These are phyloP conservation scores for Salmacisia buchloeana DNA, from an alignment of 1,284 basidiomycete genomes.

Conservation along the genomic window DNA sequence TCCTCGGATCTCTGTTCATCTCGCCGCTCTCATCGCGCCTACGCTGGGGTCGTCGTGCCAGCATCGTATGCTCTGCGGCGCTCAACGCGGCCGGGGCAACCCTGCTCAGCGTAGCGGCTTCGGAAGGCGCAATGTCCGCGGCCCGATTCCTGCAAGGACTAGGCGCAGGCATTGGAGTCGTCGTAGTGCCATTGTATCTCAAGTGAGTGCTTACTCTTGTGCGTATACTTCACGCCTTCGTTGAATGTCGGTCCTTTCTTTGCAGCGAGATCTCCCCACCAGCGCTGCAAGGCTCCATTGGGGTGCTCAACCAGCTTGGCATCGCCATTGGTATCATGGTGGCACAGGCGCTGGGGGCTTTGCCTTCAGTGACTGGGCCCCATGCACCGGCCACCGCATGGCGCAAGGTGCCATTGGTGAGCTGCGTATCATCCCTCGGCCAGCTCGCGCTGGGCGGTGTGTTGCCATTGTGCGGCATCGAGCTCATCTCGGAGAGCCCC, in stretches of 20 bases:
- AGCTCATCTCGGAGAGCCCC: constrained; percentile 29
- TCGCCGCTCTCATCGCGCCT: constrained; percentile 55
- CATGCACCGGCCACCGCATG: constrained; percentile 36
- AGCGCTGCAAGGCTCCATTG: constrained; percentile 65
- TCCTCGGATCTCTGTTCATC: constrained; percentile 69
- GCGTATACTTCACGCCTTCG: background rate
- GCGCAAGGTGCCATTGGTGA: constrained; percentile 50
- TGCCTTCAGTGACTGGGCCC: constrained; percentile 22
- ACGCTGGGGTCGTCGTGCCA: constrained; percentile 60
- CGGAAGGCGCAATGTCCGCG: background rate
- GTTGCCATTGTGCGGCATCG: constrained; percentile 28
- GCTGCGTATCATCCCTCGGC: constrained; percentile 36
- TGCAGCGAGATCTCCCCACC: constrained; percentile 72
- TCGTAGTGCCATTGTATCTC: constrained; percentile 73
- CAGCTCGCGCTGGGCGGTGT: constrained; percentile 35
- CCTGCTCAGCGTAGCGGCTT: background rate
- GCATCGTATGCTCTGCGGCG: constrained; percentile 10
- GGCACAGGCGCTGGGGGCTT: constrained; percentile 52
- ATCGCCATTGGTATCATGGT: constrained; percentile 47
- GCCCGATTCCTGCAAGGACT: constrained; percentile 64
- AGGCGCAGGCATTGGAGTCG: constrained; percentile 75
- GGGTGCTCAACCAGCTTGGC: constrained; percentile 67
- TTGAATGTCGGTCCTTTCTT: background rate
- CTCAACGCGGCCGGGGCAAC: constrained; percentile 13
- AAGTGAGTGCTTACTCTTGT: constrained; percentile 20